These are phyloP conservation scores for Austroboletus niveus DNA, from an alignment of 1,284 basidiomycete species.

Conservation along the genomic window DNA sequence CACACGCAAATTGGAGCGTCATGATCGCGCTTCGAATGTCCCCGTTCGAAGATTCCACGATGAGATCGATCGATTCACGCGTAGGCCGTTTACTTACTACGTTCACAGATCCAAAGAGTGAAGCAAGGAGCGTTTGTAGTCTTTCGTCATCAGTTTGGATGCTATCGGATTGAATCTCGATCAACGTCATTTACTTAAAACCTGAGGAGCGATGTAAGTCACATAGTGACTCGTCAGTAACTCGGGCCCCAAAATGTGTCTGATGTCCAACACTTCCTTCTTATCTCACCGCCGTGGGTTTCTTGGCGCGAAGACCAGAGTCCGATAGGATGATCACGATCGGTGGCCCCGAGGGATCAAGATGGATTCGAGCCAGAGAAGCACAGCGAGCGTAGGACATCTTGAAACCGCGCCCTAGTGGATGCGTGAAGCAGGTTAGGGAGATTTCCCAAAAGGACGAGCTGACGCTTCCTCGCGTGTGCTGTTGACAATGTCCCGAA, in stretches of 20 bases:
- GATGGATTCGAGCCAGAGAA: constrained; percentile 33
- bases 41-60: constrained; percentile 80
- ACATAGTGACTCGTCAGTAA: constrained; percentile 65
- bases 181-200: constrained; percentile 3
- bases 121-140: constrained; percentile 63
- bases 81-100: constrained; percentile 40
- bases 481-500: constrained; percentile 32
- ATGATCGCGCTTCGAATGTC: constrained; percentile 94
- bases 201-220: constrained; percentile 52
- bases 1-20: constrained; percentile 81
- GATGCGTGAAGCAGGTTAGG: constrained; percentile 83
- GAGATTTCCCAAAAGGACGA: constrained; percentile 89
- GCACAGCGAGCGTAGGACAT: constrained; percentile 60
- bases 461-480: constrained; percentile 36
- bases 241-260: constrained; percentile 62
- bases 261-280: constrained; percentile 63
- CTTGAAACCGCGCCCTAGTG: constrained; percentile 78
- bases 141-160: constrained; percentile 78
- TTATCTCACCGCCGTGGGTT: constrained; percentile 42
- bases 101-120: constrained; percentile 39
- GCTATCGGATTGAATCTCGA: constrained; percentile 90
- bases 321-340: constrained; percentile 87
- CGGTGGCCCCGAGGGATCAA: constrained; percentile 47
- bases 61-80: constrained; percentile 67
- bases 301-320: constrained; percentile 70